Evolutionary conservation across 2,329 filamentous ascomycete species (phyloP), one percentile per base, ranked within the genome.

Genomic region (Apiospora sp.): DNA sequence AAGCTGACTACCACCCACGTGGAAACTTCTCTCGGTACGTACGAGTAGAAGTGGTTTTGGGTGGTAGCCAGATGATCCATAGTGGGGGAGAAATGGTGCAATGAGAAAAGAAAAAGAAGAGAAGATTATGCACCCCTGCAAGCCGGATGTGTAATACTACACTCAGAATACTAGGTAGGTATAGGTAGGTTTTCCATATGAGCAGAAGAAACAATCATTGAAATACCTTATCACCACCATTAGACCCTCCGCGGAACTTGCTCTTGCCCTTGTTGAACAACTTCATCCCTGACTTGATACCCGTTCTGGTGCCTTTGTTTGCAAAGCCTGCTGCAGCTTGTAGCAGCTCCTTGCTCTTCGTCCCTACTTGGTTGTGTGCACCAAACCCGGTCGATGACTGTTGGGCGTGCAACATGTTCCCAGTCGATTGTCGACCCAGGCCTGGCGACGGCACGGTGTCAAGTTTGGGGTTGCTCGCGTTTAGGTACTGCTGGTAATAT

Each of bases 251-350:
- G 75, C 88, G 86, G 81, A 98, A 91, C 83, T 94, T 96, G 84
- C 90, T 96, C 84, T 93, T 96, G 77, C 95, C 94, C 85, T 97
- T 97, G 76, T 93, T 94, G 82, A 98, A 92, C 75, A 98, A 83
- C 70, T 95, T 96, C 85, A 98, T 98, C 68, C 95, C 95, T 73
- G 94, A 94, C 71, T 95, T 96, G 85, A 98, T 98, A 68, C 95
- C 95, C 73, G 94, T 94, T 80, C 94, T 95, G 85, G 93, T 94
- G 76, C 95, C 94, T 71, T 95, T 96, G 84, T 98, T 98, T 71
- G 95, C 95, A 76, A 95, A 94, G 79, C 93, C 94, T 71, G 94
- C 94, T 71, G 95, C 95, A 30, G 92, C 92, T 76, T 96, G 93
- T 80, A 98, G 88, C 41, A 98, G 85, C 78, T 97, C 95, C 84